phyloP scores from a whole-genome alignment of 163 green algal species.

The Scenedesmus sp. region DNA sequence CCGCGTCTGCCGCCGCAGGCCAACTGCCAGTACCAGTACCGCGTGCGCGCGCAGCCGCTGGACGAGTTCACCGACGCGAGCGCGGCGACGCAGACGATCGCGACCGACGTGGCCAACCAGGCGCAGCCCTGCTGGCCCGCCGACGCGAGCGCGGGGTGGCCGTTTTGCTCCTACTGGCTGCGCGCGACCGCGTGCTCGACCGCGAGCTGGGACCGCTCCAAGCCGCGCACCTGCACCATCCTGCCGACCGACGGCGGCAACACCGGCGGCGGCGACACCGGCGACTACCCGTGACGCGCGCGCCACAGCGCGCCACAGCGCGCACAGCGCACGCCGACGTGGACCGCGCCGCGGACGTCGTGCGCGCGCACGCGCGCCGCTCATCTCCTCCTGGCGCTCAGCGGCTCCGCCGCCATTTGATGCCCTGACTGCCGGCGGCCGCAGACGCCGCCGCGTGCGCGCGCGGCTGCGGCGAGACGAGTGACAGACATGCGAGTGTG shows the following conservation, averaged over 20 bases:
- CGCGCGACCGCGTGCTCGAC: not conserved
- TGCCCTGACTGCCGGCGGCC: too few species aligned
- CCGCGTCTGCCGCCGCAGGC: constrained; percentile 2
- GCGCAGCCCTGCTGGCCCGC: constrained; percentile 22
- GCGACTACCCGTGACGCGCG: not conserved
- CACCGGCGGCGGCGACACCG: not conserved
- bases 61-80: constrained; percentile 5
- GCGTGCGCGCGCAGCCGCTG: not conserved
- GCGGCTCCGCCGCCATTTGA: too few species aligned
- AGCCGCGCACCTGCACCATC: not conserved
- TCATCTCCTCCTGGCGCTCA: too few species aligned
- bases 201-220: not conserved
- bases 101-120: not conserved
- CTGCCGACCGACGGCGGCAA: not conserved
- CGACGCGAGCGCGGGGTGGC: not conserved
- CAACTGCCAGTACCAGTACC: constrained; percentile 39
- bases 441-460: too few species aligned
- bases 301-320: too few species aligned
- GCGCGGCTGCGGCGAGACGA: too few species aligned
- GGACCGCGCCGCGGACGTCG: too few species aligned
- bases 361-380: too few species aligned
- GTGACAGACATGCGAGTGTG: too few species aligned
- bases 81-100: constrained; percentile 12
- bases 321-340: too few species aligned
- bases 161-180: constrained; percentile 24